Conservation (phyloP, 805 yeast genomes). For the Spathaspora boniae region DNA sequence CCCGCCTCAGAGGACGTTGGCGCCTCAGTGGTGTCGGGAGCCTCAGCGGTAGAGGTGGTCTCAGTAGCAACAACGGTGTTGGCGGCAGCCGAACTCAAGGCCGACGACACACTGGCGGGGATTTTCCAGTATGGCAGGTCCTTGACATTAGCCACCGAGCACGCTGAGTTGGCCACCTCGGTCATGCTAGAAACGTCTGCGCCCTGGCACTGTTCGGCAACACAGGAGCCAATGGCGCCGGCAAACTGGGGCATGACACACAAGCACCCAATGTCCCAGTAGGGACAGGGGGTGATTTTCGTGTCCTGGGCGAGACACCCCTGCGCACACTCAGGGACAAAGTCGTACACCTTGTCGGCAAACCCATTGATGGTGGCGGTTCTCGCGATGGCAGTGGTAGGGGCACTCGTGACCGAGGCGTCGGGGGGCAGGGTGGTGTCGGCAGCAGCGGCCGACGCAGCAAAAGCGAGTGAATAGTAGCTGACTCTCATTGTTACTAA, state of each 20-base stretch:
- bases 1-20: conserved; percentile 4
- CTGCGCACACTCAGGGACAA: conserved; percentile 41
- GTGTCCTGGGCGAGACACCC: conserved; percentile 27
- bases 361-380: conserved; percentile 47
- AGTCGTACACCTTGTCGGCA: conserved; percentile 31
- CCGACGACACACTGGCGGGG: conserved; percentile 10
- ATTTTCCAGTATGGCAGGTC: conserved; percentile 31
- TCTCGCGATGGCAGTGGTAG: conserved; percentile 39
- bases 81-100: conserved; percentile 20
- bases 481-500: too few relatives aligned
- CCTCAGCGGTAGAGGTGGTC: background rate
- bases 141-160: conserved; percentile 21
- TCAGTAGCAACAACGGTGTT: background rate
- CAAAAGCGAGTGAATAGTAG: too few relatives aligned
- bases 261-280: conserved; percentile 41
- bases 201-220: conserved; percentile 34
- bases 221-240: conserved; percentile 33
- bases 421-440: too few relatives aligned
- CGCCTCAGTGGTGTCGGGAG: conserved; percentile 1
- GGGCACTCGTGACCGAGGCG: too few relatives aligned
- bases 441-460: too few relatives aligned
- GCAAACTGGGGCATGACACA: conserved; percentile 38
- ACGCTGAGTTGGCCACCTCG: conserved; percentile 23
- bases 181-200: conserved; percentile 25
- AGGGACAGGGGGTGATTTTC: conserved; percentile 47